Evolutionary conservation across 2,329 filamentous ascomycete species (phyloP), one percentile per base, ranked within the genome.

Genomic region (Verticillium longisporum): DNA sequence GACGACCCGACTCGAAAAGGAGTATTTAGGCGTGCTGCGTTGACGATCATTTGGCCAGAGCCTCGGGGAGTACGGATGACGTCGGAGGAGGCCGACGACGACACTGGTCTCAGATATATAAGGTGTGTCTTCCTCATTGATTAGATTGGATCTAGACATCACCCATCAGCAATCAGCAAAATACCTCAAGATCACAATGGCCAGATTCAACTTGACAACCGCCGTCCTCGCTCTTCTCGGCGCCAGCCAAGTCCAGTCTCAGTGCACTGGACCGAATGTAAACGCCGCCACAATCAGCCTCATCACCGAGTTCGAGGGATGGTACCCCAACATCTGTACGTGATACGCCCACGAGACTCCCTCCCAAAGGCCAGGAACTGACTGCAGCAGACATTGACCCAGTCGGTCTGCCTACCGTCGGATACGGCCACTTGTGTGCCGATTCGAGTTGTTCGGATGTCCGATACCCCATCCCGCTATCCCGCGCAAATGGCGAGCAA

Each of bases 401-500:
- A 18, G 74, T 75, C 55, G 79, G 79, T 33, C 70, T 77, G 32
- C 77, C 78, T 0, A 83, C 78, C 4, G 75, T 83, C 0, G 80
- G 80, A 3, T 82, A 81, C 63, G 80, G 80, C 15, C 81, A 83
- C 65, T 71, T 80, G 10, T 83, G 80, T 69, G 62, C 67, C 37
- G 71, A 74, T 9, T 63, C 68, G 7, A 69, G 66, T 13, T 83
- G 80, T 68, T 66, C 73, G 1, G 80, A 83, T 37, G 74, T 83
- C 33, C 67, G 69, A 9, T 82, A 80, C 66, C 61, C 70, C 0
- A 78, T 81, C 62, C 80, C 80, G 0, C 68, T 83, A 15, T 77
- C 74, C 3, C 64, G 74, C 33, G 67, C 68, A 1, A 71, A 76
- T 31, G 80, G 75, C 26, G 72, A 74, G 55, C 69, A 71, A 55